Percentiles rank a stretch among this genome's conserved stretches.
phyloP scores from a whole-genome alignment of 768 basidiomycete species.

The Dacryopinax primogenitus region DNA sequence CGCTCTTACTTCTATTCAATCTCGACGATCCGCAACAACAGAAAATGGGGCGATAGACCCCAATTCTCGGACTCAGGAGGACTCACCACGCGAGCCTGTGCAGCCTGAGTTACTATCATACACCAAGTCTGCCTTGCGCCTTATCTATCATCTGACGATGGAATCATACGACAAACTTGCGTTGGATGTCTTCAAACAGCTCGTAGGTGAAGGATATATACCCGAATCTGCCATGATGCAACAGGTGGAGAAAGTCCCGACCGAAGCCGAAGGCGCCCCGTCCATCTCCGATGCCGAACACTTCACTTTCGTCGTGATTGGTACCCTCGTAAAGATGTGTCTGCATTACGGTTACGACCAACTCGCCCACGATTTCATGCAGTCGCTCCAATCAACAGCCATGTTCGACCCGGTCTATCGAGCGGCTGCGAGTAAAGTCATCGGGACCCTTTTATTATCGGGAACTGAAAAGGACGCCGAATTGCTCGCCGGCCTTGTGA shows the following conservation, averaged over 20 bases:
- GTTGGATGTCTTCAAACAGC: neutral
- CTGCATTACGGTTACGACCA: neutral
- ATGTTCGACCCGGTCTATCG: neutral
- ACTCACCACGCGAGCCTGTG: neutral
- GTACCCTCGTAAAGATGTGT: neutral
- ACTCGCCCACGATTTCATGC: neutral
- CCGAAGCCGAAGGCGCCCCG: neutral
- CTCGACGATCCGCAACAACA: no score
- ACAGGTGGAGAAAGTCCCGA: neutral
- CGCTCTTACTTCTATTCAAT: no score
- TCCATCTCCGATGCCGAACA: neutral
- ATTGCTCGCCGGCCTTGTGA: neutral
- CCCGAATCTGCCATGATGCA: neutral
- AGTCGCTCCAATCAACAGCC: neutral
- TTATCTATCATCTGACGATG: neutral
- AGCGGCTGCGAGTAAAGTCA: neutral
- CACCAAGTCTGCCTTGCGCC: neutral
- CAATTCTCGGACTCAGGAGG: neutral
- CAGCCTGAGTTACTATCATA: no score
- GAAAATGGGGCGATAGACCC: no score
- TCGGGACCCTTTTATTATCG: neutral
- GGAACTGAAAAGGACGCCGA: neutral
- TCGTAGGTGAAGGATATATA: neutral
- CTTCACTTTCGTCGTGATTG: neutral
- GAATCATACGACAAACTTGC: neutral